Base-by-base conservation (phyloP, 2,329 filamentous ascomycete genomes). In the Phaeosphaeria sp. region DNA sequence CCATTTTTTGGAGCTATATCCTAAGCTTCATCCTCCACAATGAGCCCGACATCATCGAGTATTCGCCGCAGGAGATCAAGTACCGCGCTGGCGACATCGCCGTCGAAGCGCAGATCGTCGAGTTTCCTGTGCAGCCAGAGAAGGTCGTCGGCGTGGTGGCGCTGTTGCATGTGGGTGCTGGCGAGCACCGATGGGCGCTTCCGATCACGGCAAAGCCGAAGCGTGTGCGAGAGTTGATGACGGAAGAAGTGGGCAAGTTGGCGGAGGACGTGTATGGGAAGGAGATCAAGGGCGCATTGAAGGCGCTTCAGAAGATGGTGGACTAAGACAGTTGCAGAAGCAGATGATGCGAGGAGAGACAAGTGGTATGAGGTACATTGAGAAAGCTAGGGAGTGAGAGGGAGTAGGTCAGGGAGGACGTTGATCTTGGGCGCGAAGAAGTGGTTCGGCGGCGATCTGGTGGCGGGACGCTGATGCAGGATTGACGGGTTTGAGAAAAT, bases 161-260 rank as follows among this genome's bases (percentile, higher is more conserved):
- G 6, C 13, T 60, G 4, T 10, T 54, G 1, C 33, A n/a, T 9
- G 18, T 46, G 20, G 30, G 30, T 22, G 48, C 10, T 6, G 30
- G 18, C 13, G 17, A 6, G 17, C 23, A 39, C 15, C 25, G 6
- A n/a, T 43, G 20, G 15, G 21, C 18, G 5, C 3, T 57, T 2
- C 50, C 52, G 2, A 53, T 63, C 2, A 33, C n/a, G 0, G 62
- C 60, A 11, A 61, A 44, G 22, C 54, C 50, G 3, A 59, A 58
- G 50, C 47, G 62, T 3, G 46, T 61, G 0, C 46, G 50, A 2
- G 49, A 63, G 5, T 54, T 65, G 0, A 17, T 58, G 25, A 27
- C 23, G 13, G 46, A 44, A 1, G 13, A 52, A 3, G 44, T 52
- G 17, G 21, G 11, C 17, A 22, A 21, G 11, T 10, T 48, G 17